These are phyloP conservation scores for Eragrostis nindensis DNA, from an alignment of 176 grass and related monocot species.

Conservation along the genomic window DNA sequence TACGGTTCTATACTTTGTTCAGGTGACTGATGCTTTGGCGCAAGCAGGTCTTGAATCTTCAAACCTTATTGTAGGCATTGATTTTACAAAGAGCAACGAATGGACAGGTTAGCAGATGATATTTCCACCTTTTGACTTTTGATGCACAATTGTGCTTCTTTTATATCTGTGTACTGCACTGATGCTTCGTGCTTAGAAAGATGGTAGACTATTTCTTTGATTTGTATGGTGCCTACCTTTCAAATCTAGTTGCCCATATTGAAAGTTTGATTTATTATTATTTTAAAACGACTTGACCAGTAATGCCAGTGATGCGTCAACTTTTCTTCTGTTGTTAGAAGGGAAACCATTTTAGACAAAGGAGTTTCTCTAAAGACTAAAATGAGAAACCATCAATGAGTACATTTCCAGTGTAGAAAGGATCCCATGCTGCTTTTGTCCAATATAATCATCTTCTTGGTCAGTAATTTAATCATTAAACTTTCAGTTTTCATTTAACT, in stretches of 20 bases:
- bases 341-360: not conserved
- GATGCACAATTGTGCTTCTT: constrained; percentile 18
- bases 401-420: not conserved
- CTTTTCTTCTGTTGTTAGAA: constrained; percentile 12
- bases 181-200: constrained; percentile 3
- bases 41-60: constrained; percentile 94
- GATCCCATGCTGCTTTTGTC: constrained; percentile 19
- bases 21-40: constrained; percentile 90
- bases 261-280: constrained; percentile 10
- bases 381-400: not conserved
- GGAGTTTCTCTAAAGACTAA: constrained; percentile 9
- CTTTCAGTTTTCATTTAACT: constrained; percentile 23
- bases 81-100: constrained; percentile 97
- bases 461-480: not conserved
- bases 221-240: constrained; percentile 11
- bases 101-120: constrained; percentile 80
- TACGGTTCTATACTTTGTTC: constrained; percentile 31
- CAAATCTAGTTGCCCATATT: constrained; percentile 22
- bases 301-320: constrained; percentile 29
- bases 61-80: constrained; percentile 92
- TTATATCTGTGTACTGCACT: constrained; percentile 20
- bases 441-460: not conserved
- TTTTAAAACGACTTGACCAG: not conserved
- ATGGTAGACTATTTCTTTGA: constrained; percentile 12
- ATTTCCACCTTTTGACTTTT: constrained; percentile 31